Evolutionary conservation across 768 basidiomycete species (phyloP), one percentile per base, ranked within the genome.

Genomic region (Postia placenta): DNA sequence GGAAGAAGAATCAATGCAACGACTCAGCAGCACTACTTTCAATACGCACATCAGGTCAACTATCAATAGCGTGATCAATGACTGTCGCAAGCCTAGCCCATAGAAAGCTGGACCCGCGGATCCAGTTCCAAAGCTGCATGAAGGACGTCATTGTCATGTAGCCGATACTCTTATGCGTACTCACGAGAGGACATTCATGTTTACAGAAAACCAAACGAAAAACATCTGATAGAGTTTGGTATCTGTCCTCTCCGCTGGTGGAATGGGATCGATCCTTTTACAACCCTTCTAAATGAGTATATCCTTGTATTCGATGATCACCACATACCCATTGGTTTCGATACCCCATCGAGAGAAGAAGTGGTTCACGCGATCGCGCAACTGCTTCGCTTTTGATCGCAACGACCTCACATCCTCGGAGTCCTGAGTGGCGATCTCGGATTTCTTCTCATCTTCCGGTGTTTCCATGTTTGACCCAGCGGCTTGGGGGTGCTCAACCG

Each of bases 121-220:
- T 0, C 79, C 79, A 9, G 74, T 72, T 7, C 74, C 70, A 45
- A 79, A 72, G 4, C 75, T 76, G 38, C 22, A 19, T 11, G n/a
- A 35, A 36, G 2, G 28, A 25, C 6, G 17, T 45, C 17, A 54
- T 9, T 17, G n/a, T n/a, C n/a, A n/a, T n/a, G n/a, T n/a, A 11
- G 7, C 17, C 25, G 24, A 26, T 26, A 19, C 11, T 30, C 25
- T 27, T 11, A 12, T 0, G n/a, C 17, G 37, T 28, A 61, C 72
- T 23, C 24, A 83, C 65, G 72, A 73, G 15, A 83, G 67, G 23
- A 85, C 75, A 56, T 85, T 85, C 63, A 83, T 74, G 59, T 83
- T 85, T 47, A 78, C 73, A 6, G 84, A 79, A 57, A 85, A 81
- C 85, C 84, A 86, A 3, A 85, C 70, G 57, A 82, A 81, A 68